Percentiles rank a stretch among this genome's conserved stretches.
Evolutionary conservation across 169 alveolate genomes (phyloP).

Genomic region (Cardiosporidium cionae): DNA sequence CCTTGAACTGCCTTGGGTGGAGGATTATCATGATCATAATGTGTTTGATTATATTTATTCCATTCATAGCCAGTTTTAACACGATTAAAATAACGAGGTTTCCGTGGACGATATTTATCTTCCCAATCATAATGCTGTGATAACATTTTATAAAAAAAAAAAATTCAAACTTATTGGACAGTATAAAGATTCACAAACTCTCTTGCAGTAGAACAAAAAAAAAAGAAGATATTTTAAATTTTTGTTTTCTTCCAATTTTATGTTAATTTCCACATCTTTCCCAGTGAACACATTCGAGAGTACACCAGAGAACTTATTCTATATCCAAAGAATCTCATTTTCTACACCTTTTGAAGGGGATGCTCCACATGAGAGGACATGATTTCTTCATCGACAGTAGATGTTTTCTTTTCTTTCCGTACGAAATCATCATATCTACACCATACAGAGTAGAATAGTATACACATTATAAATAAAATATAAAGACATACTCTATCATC

Average conservation of each 20-base stretch:
- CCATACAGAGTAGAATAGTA: neutral
- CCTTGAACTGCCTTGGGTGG: slow-evolving; percentile 91
- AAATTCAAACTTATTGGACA: neutral
- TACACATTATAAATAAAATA: too few species aligned
- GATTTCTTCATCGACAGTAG: slow-evolving; percentile 25
- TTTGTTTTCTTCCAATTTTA: too few species aligned
- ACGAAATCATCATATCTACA: slow-evolving; percentile 31
- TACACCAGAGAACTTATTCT: neutral
- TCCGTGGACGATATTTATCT: slow-evolving; percentile 52
- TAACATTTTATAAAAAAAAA: neutral
- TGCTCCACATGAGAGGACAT: slow-evolving; percentile 12
- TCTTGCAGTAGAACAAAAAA: neutral
- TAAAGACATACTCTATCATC: too few species aligned
- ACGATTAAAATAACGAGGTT: slow-evolving; percentile 88
- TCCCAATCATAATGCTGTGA: slow-evolving; percentile 49
- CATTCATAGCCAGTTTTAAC: slow-evolving; percentile 91
- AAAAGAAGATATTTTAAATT: neutral
- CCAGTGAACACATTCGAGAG: neutral
- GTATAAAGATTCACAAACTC: neutral
- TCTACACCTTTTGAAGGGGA: slow-evolving; percentile 5
- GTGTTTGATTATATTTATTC: slow-evolving; percentile 92
- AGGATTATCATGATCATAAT: slow-evolving; percentile 90
- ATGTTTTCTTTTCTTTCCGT: slow-evolving; percentile 23
- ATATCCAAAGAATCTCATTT: neutral
- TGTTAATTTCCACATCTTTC: too few species aligned